phyloP scores from a whole-genome alignment of 1,284 basidiomycete genomes.

The Stereum hirsutum region DNA sequence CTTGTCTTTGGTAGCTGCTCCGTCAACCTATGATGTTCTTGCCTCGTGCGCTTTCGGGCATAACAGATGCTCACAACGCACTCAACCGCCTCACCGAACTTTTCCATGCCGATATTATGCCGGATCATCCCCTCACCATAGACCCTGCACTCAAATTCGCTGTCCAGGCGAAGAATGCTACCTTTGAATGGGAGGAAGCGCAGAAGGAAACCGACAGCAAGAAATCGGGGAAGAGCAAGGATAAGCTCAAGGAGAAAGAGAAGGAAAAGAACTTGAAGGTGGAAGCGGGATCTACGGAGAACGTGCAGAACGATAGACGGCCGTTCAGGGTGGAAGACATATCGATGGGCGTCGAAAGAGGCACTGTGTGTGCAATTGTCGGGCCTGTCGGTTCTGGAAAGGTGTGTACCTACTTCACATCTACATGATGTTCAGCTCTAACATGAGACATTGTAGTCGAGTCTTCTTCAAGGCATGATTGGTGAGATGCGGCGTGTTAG shows the following conservation, averaged over 20 bases:
- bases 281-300: not conserved
- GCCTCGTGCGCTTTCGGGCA: conserved; percentile 51
- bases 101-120: conserved; percentile 71
- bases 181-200: conserved; percentile 79
- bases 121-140: conserved; percentile 31
- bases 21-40: conserved; percentile 56
- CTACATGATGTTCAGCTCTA: not conserved
- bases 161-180: conserved; percentile 56
- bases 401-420: conserved; percentile 21
- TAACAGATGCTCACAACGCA: conserved; percentile 75
- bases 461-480: conserved; percentile 64
- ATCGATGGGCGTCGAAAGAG: conserved; percentile 56
- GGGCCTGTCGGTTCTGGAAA: conserved; percentile 55
- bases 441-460: not conserved
- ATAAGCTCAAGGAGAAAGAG: conserved; percentile 16
- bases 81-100: conserved; percentile 58
- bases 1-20: conserved; percentile 53
- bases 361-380: conserved; percentile 76
- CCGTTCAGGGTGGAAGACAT: conserved; percentile 54
- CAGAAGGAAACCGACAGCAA: too few species aligned
- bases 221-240: too few species aligned
- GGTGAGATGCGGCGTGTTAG: conserved; percentile 69
- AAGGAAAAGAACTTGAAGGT: conserved; percentile 3
- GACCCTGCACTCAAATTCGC: conserved; percentile 40
- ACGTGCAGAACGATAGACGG: conserved; percentile 14